These are phyloP conservation scores for Acanthamoeba sp. DNA, from an alignment of 208 protist species.

Conservation along the genomic window DNA sequence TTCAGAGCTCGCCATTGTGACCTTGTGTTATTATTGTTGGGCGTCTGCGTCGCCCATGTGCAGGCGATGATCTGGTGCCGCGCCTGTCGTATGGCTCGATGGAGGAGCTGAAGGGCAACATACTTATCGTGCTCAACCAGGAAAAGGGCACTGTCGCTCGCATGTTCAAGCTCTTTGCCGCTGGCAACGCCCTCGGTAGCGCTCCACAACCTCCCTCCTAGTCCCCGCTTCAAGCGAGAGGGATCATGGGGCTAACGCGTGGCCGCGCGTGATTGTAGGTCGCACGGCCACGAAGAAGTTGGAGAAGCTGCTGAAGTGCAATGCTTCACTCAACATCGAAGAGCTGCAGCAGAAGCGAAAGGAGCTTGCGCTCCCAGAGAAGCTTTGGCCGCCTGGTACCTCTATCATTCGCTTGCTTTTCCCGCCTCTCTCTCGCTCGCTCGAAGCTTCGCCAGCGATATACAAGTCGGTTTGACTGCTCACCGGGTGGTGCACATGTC, in stretches of 20 bases:
- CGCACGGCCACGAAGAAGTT: conserved; percentile 37
- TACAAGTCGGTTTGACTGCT: too few species aligned
- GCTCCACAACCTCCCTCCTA: not conserved
- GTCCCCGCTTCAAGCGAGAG: not conserved
- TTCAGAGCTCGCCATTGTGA: not conserved
- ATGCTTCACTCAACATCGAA: not conserved
- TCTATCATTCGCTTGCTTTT: not conserved
- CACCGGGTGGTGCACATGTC: too few species aligned
- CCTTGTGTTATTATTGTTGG: not conserved
- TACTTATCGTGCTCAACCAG: conserved; percentile 71
- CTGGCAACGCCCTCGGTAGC: conserved; percentile 52
- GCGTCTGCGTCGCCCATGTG: too few species aligned
- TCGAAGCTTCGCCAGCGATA: too few species aligned
- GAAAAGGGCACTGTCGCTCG: conserved; percentile 67
- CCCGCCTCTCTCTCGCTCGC: not conserved
- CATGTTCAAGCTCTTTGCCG: conserved; percentile 77
- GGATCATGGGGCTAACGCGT: not conserved
- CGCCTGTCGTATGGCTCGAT: conserved; percentile 71
- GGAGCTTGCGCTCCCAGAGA: conserved; percentile 21
- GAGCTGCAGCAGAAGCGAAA: conserved; percentile 11
- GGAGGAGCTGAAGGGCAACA: conserved; percentile 73
- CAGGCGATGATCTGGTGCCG: conserved; percentile 53
- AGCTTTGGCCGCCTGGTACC: conserved; percentile 50
- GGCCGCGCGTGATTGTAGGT: not conserved
- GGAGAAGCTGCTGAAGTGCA: conserved; percentile 56